phyloP scores from a whole-genome alignment of 2,329 filamentous ascomycete species.

The Fusarium begoniae region DNA sequence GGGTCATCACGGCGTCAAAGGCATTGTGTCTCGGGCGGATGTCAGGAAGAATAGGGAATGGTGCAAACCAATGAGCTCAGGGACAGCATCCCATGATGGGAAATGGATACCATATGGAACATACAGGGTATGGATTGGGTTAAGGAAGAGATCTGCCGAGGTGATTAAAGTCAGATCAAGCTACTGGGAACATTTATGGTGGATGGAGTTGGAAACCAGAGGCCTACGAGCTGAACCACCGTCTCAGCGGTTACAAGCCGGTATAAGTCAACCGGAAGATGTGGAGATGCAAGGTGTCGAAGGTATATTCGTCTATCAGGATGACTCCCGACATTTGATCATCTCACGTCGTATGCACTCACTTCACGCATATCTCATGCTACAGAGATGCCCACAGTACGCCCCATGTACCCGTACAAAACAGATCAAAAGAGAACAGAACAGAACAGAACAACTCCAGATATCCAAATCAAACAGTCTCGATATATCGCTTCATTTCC shows the following conservation, averaged over 20 bases:
- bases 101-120: neutral
- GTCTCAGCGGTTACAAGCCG: neutral
- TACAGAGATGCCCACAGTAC: conserved; percentile 25
- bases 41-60: neutral
- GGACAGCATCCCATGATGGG: neutral
- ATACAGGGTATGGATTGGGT: neutral
- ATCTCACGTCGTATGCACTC: conserved; percentile 6
- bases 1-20: conserved; percentile 14
- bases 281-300: neutral
- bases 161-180: neutral
- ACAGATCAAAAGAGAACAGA: neutral
- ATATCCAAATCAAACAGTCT: conserved; percentile 63
- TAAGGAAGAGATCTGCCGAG: neutral
- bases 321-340: conserved; percentile 8
- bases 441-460: conserved; percentile 22
- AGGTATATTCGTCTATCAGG: conserved; percentile 35
- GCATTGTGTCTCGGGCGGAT: neutral
- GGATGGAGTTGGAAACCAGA: neutral
- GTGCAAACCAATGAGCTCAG: neutral
- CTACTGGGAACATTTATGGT: neutral
- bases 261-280: neutral
- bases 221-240: neutral
- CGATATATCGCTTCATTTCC: conserved; percentile 82
- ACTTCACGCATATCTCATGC: conserved; percentile 9
- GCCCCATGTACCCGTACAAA: conserved; percentile 18